Conservation (phyloP, 2,329 filamentous ascomycete species). For the Leptoxyphium fumago region DNA sequence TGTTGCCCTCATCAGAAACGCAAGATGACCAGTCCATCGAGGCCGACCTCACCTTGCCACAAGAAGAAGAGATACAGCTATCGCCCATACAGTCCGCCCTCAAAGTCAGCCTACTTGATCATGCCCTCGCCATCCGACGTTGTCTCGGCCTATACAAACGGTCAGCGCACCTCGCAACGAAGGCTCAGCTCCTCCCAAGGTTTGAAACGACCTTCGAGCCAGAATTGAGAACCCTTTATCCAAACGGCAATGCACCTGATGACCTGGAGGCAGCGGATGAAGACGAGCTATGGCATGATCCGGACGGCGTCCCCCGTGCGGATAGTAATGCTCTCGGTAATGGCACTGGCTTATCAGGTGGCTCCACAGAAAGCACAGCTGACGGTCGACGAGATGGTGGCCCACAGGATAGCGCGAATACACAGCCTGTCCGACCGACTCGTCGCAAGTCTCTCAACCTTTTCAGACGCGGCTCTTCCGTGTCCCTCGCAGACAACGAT, state of each 20-base stretch:
- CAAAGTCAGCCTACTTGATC: conserved; percentile 73
- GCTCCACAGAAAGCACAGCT: too few species aligned
- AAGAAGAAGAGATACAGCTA: conserved; percentile 26
- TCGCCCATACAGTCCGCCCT: conserved; percentile 60
- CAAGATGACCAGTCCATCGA: conserved; percentile 28
- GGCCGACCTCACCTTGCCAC: conserved; percentile 8
- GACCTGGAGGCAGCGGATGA: neutral
- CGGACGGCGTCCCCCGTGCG: neutral
- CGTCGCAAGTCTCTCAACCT: conserved; percentile 11
- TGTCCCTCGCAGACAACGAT: conserved; percentile 8
- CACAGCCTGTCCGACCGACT: conserved; percentile 2
- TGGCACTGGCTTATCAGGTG: neutral
- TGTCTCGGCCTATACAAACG: conserved; percentile 53
- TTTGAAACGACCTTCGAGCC: conserved; percentile 32
- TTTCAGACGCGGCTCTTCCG: conserved; percentile 18
- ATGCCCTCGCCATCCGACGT: conserved; percentile 74
- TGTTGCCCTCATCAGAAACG: conserved; percentile 42
- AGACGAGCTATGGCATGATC: neutral
- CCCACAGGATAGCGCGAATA: conserved; percentile 1
- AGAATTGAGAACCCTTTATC: conserved; percentile 28
- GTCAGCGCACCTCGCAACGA: conserved; percentile 42
- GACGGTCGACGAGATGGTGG: too few species aligned
- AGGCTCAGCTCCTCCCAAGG: conserved; percentile 14
- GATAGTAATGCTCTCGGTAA: neutral
- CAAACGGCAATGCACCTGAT: conserved; percentile 4